These are phyloP conservation scores for Orbilia blumenaviensis DNA, from an alignment of 2,329 filamentous ascomycete species.

Conservation along the genomic window DNA sequence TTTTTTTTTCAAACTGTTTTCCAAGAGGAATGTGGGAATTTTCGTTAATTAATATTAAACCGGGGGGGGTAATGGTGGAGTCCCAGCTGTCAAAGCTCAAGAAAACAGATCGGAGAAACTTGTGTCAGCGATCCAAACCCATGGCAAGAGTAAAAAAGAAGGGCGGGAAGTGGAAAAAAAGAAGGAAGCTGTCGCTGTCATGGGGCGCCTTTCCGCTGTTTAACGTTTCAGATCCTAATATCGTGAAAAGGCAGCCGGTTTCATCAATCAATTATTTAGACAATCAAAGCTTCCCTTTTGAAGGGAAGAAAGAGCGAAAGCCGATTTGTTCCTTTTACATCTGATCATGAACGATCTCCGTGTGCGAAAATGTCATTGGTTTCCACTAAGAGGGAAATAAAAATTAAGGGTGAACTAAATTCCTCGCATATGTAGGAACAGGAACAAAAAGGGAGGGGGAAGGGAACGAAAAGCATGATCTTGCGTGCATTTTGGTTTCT, in stretches of 20 bases:
- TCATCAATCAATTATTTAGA: not conserved
- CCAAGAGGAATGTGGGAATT: not conserved
- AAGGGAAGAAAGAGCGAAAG: no score
- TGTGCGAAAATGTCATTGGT: constrained; percentile 30
- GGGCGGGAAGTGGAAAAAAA: not conserved
- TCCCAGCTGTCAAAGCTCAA: constrained; percentile 43
- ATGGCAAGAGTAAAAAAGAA: constrained; percentile 5
- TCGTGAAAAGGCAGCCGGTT: not conserved
- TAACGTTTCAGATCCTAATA: constrained; percentile 11
- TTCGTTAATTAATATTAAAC: constrained; percentile 47
- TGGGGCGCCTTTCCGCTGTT: constrained; percentile 9
- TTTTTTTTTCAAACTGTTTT: not conserved
- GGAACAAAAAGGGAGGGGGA: constrained; percentile 7
- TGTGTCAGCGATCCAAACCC: not conserved
- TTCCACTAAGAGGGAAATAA: constrained; percentile 14
- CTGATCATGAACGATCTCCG: not conserved
- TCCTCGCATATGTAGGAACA: constrained; percentile 48
- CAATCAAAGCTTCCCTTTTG: not conserved
- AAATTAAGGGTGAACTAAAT: not conserved
- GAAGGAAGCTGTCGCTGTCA: not conserved
- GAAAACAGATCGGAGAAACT: constrained; percentile 53
- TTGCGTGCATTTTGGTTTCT: constrained; percentile 34
- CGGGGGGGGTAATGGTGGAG: constrained; percentile 12
- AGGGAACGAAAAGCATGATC: constrained; percentile 18
- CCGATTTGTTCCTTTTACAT: constrained; percentile 9